Evolutionary conservation across 306 rosid genomes (phyloP), one percentile per base, ranked within the genome.

Genomic region (Nissolia schottii): DNA sequence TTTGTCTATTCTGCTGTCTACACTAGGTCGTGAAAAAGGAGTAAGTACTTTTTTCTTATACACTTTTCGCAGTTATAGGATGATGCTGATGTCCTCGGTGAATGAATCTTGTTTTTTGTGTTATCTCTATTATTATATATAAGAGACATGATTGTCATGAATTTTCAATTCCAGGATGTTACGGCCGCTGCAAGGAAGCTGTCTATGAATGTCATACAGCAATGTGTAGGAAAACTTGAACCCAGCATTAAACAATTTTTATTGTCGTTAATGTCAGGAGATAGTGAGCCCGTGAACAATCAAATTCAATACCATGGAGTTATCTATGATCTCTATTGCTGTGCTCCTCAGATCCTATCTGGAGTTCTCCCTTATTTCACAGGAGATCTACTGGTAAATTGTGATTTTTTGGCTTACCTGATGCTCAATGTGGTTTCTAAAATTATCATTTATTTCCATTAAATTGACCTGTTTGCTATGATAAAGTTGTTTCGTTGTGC

Each of bases 321-420:
- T 59, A 89, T 94, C 72, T 89, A 89, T 70, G 96, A 91, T 77
- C 82, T 94, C 34, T 94, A 88, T 84, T 71, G 89, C 69, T 89
- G 86, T 69, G 95, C 96, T 59, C 97, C 99, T 68, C 90, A 89
- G 80, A 81, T 86, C 62, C 74, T 94, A 54, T 79, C 89, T 4
- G 99, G 85, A 81, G 79, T 94, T 73, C 90, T 85, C 23, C 95
- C 99, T 48, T 81, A 89, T 79, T 68, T 91, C 32, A 87, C 96
- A 6, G 91, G 85, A 80, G 97, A 94, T 79, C 84, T 94, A 80
- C 82, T 86, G 99, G 99, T 94, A 84, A 81, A 60, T 70, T 65
- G 73, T 73, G 68, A 20, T 62, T 76, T 67, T 28, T 53, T 59
- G 63, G 50, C 71, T 68, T 69, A 46, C 34, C 10, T 46, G 29